Evolutionary conservation across 2,329 filamentous ascomycete genomes (phyloP), one percentile per base, ranked within the genome.

Genomic region (Xylariaceae sp.): DNA sequence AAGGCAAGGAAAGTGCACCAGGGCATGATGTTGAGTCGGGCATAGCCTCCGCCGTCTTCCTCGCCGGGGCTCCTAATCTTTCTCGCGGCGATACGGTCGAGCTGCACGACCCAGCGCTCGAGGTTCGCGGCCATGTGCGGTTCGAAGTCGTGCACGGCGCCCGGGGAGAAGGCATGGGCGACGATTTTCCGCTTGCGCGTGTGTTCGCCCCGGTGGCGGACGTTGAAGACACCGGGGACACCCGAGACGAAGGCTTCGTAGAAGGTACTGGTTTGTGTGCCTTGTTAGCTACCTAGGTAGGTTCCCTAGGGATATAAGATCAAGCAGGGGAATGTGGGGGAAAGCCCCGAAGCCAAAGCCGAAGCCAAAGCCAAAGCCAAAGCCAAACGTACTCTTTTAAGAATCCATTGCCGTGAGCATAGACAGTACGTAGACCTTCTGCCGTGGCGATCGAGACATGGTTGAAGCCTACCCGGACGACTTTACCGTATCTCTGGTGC

Each of bases 1-100:
- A 59, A 59, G 2, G 57, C 57, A 2, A 59, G 27, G 45, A 54
- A 59, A 1, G 57, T 59, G 19, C 54, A 57, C 54, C 54, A 59
- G 1, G 54, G 54, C 47, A 51, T 59, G 7, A 59, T 59, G 30
- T 59, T 56, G 12, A 57, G 1, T 2, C 45, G 40, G 3, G 54
- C 45, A 32, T 50, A 57, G 4, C 19, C 19, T 19, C 19, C 19
- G 19, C 54, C 54, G 30, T 57, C 32, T 34, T 34, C 57, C 11
- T 30, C 30, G 1, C 44, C 54, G 2, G 47, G 3, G 11, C 46
- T 12, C 26, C 34, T 7, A 19, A 19, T 19, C 19, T 19, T 19
- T 19, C 19, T 19, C 19, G 19, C 19, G 19, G 48, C 35, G 27
- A 58, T 56, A 3, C 48, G 50, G 26, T 59, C 57, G 32, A 59